Percentiles rank a stretch among this genome's conserved stretches.
These are phyloP conservation scores for Crinitomyces ghanaensis DNA, from an alignment of 805 yeast species.

Conservation along the genomic window DNA sequence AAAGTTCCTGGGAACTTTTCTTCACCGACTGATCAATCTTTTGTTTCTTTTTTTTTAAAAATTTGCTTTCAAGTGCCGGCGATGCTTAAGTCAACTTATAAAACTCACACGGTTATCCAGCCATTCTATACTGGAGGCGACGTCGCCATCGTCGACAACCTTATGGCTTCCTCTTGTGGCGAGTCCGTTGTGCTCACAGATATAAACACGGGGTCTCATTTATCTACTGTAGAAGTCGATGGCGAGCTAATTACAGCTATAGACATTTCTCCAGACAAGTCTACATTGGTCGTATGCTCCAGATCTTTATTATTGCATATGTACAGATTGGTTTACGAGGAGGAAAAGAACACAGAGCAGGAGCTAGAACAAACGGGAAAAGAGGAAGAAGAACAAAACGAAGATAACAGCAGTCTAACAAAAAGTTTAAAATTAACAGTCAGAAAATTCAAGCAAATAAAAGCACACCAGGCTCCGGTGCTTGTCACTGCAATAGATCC, in stretches of 20 bases:
- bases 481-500: constrained; percentile 66
- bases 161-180: constrained; percentile 67
- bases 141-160: constrained; percentile 51
- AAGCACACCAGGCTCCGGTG: constrained; percentile 58
- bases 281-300: constrained; percentile 57
- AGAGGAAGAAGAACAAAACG: background rate
- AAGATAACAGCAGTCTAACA: no score
- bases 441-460: constrained; percentile 17
- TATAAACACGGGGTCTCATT: constrained; percentile 41
- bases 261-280: constrained; percentile 66
- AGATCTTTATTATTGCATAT: constrained; percentile 75
- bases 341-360: constrained; percentile 22
- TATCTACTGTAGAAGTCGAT: constrained; percentile 69
- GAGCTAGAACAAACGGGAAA: no score
- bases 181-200: constrained; percentile 69
- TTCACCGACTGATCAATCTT: background rate
- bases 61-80: background rate
- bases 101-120: constrained; percentile 37
- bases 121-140: constrained; percentile 88
- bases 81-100: constrained; percentile 32
- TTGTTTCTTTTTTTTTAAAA: background rate
- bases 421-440: constrained; percentile 9
- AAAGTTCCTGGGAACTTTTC: constrained; percentile 1
- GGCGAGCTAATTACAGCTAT: constrained; percentile 70
- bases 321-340: constrained; percentile 34